Percentiles rank a stretch among this genome's conserved stretches.
These are phyloP conservation scores for Butyriboletus pseudospeciosus DNA, from an alignment of 1,284 basidiomycete species.

Conservation along the genomic window DNA sequence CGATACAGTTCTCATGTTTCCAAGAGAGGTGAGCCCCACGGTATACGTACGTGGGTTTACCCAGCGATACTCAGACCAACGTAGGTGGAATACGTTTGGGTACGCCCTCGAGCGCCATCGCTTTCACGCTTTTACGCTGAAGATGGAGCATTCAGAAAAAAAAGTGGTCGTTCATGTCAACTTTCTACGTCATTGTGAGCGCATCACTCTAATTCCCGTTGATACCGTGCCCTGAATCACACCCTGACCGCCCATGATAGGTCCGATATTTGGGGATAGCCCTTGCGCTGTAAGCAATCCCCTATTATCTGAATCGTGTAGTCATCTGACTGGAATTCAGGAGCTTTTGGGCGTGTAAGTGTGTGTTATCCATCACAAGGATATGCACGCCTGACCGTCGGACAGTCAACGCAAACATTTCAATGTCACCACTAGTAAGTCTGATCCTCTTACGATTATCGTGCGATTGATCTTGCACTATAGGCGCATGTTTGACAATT, in stretches of 20 bases:
- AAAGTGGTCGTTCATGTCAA: slow-evolving; percentile 17
- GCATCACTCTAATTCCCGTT: not conserved
- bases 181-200: slow-evolving; percentile 14
- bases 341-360: slow-evolving; percentile 17
- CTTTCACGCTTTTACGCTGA: not conserved
- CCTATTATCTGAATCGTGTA: not conserved
- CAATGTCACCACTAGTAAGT: slow-evolving; percentile 10
- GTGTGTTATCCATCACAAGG: not conserved
- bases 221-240: not conserved
- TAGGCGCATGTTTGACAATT: slow-evolving; percentile 6
- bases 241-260: not conserved
- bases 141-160: slow-evolving; percentile 1
- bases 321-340: slow-evolving; percentile 5
- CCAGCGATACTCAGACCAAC: not conserved
- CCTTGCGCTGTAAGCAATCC: slow-evolving; percentile 9
- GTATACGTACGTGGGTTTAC: not conserved
- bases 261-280: slow-evolving; percentile 17
- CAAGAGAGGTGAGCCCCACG: slow-evolving; percentile 15
- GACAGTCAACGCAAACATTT: slow-evolving; percentile 18
- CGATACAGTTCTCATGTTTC: slow-evolving; percentile 16
- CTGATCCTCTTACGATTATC: not conserved
- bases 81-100: slow-evolving; percentile 20
- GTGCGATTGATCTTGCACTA: not conserved
- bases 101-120: not conserved
- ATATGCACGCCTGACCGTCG: not conserved